A percentile compares a stretch with the other conserved stretches of the same genome.
These are phyloP conservation scores for Meredithiella fracta DNA, from an alignment of 2,329 filamentous ascomycete genomes.

Conservation along the genomic window DNA sequence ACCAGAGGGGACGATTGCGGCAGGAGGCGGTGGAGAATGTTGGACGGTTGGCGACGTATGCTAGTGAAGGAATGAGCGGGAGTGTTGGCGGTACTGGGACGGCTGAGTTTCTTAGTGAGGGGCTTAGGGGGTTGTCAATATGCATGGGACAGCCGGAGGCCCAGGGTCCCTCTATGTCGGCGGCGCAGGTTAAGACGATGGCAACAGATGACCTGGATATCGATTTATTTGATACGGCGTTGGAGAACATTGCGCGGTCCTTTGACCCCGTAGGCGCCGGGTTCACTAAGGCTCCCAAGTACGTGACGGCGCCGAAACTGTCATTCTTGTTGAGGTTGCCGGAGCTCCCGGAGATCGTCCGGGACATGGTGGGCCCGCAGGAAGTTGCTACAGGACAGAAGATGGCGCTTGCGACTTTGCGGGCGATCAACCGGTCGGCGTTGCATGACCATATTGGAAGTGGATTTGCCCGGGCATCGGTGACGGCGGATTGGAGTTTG, in stretches of 20 bases:
- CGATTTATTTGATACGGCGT: constrained; percentile 82
- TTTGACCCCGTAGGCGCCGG: constrained; percentile 68
- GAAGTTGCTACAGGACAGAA: constrained; percentile 57
- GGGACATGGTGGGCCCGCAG: constrained; percentile 70
- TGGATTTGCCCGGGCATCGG: constrained; percentile 59
- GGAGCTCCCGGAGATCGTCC: constrained; percentile 53
- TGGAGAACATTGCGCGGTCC: constrained; percentile 60
- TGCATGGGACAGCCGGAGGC: neutral
- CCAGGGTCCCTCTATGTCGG: neutral
- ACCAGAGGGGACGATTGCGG: constrained; percentile 68
- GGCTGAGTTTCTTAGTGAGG: neutral
- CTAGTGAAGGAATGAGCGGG: constrained; percentile 49
- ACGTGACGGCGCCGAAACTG: constrained; percentile 73
- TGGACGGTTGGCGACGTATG: constrained; percentile 67
- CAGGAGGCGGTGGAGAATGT: constrained; percentile 73
- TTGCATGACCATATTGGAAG: constrained; percentile 39
- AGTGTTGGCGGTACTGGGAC: neutral
- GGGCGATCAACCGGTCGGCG: constrained; percentile 47
- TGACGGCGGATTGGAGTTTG: constrained; percentile 81
- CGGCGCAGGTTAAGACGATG: neutral
- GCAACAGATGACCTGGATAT: constrained; percentile 61
- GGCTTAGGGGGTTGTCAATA: constrained; percentile 1
- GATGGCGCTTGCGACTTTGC: constrained; percentile 69
- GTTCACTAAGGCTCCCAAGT: constrained; percentile 72
- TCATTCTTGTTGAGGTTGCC: constrained; percentile 63